Evolutionary conservation across 2,329 filamentous ascomycete species (phyloP), one percentile per base, ranked within the genome.

Genomic region (Epichloe baconii): DNA sequence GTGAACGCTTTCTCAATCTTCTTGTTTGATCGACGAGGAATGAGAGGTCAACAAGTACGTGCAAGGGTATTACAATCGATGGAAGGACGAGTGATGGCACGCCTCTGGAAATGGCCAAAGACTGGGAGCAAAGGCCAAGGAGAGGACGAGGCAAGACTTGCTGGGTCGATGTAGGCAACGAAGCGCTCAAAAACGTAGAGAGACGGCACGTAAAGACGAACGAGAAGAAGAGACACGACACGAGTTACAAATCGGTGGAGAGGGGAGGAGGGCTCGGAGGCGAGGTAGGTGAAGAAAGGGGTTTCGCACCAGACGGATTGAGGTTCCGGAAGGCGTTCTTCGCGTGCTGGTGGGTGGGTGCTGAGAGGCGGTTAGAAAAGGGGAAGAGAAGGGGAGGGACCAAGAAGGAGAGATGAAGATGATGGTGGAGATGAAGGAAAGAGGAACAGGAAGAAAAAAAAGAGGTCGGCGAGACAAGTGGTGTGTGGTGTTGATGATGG

Each of bases 201-300:
- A 52, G 43, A 34, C 21, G 42, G 26, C 43, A 41, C 55, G 53
- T 48, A 53, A 55, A 55, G 53, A 56, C 51, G 57, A 50, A 57
- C 51, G 54, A 58, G 52, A 51, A 55, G 47, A 47, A 52, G 40
- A 53, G 47, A 53, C 52, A 46, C 54, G 50, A 49, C 54, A 54
- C 40, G 44, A 46, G 19, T 45, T 53, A 48, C 6, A 47, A 44
- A 42, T 43, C 40, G 49, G 35, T 50, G 21, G 34, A 48, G 41
- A 51, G 51, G 17, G 52, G 46, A 43, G 35, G 48, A 49, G 47
- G 53, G 53, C 48, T 55, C 51, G 58, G 57, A 57, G 54, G 52
- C 57, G 58, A 61, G 46, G 56, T 53, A 56, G 60, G 50, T 50
- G 56, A 62, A 59, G 60, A 66, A 67, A 63, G 62, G 58, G 65